Evolutionary conservation across 352 stramenopile genomes (phyloP), one percentile per base, ranked within the genome.

Genomic region (Phytophthora pluvialis): DNA sequence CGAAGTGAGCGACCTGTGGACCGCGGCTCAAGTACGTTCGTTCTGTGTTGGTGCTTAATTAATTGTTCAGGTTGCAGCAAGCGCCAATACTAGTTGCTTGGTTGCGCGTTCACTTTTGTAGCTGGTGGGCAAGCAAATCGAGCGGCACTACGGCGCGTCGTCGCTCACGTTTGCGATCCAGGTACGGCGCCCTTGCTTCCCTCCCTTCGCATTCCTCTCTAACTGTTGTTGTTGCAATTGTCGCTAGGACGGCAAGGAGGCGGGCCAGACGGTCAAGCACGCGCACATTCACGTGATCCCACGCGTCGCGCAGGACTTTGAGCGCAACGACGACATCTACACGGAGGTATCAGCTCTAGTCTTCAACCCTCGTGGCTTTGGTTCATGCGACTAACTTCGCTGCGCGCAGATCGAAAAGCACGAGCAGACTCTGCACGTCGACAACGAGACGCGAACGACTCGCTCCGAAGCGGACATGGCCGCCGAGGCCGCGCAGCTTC

Each of bases 231-330:
- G 21, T 28, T 26, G 28, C 15, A 16, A 18, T 60, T 31, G 10
- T 61, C 9, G 1, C 29, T 53, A 92, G 79, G 96, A 98, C 72
- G 96, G 96, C 28, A 59, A 52, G 21, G 82, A 75, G 3, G 93
- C 95, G 4, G 96, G 95, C 2, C 94, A 98, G 70, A 96, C 83
- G 0, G 91, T 99, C 6, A 80, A 87, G 6, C 94, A 99, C 78
- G 90, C 97, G 6, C 93, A 98, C 66, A 91, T 98, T n/a, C 94
- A 98, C 73, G 84, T 98, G 12, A 80, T 98, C 33, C 94, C 95
- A 5, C 77, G 94, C 31, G 54, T 60, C 9, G 35, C 28, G 1
- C 75, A 73, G 21, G 94, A 98, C 74, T 97, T 98, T 40, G 58
- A 78, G 56, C 48, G 64, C 13, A 98, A 98, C 70, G 94, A 99